phyloP scores from a whole-genome alignment of 495 filamentous ascomycete genomes.

The Tuber calosporum region DNA sequence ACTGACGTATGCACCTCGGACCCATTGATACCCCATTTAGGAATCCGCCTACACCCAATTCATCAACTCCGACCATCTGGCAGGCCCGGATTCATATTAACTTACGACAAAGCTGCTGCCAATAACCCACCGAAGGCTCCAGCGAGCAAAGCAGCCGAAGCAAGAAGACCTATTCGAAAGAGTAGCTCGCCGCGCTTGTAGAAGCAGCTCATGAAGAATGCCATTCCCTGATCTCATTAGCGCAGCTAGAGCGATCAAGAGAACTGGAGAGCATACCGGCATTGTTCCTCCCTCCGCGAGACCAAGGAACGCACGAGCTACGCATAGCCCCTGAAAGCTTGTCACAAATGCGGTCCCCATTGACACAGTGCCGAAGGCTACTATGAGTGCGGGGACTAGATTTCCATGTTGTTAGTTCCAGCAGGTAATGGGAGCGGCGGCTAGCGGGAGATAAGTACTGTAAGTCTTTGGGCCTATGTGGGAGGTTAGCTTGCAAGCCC shows the following conservation, averaged over 20 bases:
- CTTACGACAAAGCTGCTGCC: slow-evolving; percentile 48
- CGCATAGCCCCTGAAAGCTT: slow-evolving; percentile 38
- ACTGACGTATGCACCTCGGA: slow-evolving; percentile 29
- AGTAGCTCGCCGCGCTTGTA: slow-evolving; percentile 62
- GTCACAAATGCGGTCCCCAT: slow-evolving; percentile 59
- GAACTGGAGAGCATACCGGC: slow-evolving; percentile 21
- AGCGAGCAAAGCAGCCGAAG: slow-evolving; percentile 63
- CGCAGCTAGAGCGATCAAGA: slow-evolving; percentile 42
- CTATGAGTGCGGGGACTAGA: slow-evolving; percentile 62
- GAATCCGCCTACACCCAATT: slow-evolving; percentile 10
- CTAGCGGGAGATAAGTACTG: slow-evolving; percentile 12
- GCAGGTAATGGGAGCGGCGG: not conserved
- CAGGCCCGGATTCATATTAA: slow-evolving; percentile 37
- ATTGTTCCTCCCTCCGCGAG: slow-evolving; percentile 42
- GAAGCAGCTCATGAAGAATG: slow-evolving; percentile 81
- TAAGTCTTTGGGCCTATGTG: slow-evolving; percentile 35
- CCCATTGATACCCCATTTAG: slow-evolving; percentile 44
- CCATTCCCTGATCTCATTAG: slow-evolving; percentile 66
- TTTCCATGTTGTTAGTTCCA: slow-evolving; percentile 36
- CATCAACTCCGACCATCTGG: not conserved
- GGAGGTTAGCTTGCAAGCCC: slow-evolving; percentile 7
- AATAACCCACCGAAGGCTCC: slow-evolving; percentile 74
- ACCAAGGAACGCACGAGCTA: slow-evolving; percentile 42
- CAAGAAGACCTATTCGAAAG: slow-evolving; percentile 65
- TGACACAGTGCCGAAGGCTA: slow-evolving; percentile 58